Conservation (phyloP, 2,329 filamentous ascomycete genomes). For the Diaporthe longicolla region DNA sequence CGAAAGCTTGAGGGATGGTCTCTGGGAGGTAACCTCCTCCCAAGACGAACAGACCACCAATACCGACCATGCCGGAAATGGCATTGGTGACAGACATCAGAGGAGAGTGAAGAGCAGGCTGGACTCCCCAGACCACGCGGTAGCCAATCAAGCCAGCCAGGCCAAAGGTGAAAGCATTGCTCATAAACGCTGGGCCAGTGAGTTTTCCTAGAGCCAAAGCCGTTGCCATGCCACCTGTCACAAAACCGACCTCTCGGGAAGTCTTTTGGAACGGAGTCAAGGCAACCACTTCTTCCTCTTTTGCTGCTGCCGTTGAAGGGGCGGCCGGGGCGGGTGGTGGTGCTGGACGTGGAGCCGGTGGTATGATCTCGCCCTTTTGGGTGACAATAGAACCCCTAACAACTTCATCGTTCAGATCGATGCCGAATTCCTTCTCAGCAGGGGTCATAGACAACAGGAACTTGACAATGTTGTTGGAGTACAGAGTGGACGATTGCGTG, state of each 20-base stretch:
- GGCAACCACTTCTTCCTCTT: slow-evolving; percentile 72
- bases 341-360: slow-evolving; percentile 79
- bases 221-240: slow-evolving; percentile 84
- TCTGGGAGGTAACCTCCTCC: slow-evolving; percentile 84
- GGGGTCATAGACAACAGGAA: slow-evolving; percentile 86
- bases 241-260: slow-evolving; percentile 79
- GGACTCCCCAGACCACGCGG: slow-evolving; percentile 88
- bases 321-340: slow-evolving; percentile 69
- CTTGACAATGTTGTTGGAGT: slow-evolving; percentile 95
- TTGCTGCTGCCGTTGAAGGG: slow-evolving; percentile 65
- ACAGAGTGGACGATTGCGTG: slow-evolving; percentile 90
- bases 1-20: slow-evolving; percentile 84
- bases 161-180: slow-evolving; percentile 87
- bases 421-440: slow-evolving; percentile 81
- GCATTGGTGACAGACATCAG: slow-evolving; percentile 96
- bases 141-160: slow-evolving; percentile 90
- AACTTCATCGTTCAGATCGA: slow-evolving; percentile 87
- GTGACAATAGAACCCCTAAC: slow-evolving; percentile 89
- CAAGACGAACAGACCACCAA: slow-evolving; percentile 90
- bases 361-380: slow-evolving; percentile 81
- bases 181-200: slow-evolving; percentile 88
- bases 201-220: slow-evolving; percentile 83
- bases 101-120: slow-evolving; percentile 86
- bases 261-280: slow-evolving; percentile 88
- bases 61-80: slow-evolving; percentile 90